These are phyloP conservation scores for Candida insectorum DNA, from an alignment of 805 yeast genomes.

Conservation along the genomic window DNA sequence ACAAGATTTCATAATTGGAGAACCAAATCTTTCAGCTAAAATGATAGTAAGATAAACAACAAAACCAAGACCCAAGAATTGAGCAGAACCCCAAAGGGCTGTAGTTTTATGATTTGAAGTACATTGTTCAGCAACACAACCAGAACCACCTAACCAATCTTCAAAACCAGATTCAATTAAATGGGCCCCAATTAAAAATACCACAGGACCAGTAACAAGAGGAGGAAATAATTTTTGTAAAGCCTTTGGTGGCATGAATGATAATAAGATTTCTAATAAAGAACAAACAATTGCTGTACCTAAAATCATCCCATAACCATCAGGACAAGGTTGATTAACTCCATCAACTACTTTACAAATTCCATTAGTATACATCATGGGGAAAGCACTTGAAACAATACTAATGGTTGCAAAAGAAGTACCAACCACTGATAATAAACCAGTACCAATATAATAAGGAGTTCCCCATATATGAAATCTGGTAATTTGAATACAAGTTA, in stretches of 20 bases:
- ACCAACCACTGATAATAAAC: conserved; percentile 85
- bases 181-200: conserved; percentile 72
- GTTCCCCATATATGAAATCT: conserved; percentile 75
- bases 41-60: conserved; percentile 72
- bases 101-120: conserved; percentile 27
- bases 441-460: conserved; percentile 80
- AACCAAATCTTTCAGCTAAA: conserved; percentile 79
- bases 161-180: conserved; percentile 70
- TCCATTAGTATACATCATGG: conserved; percentile 66
- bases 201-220: conserved; percentile 91
- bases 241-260: conserved; percentile 72
- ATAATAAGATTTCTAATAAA: conserved; percentile 64
- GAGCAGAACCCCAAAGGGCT: conserved; percentile 80
- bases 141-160: conserved; percentile 88
- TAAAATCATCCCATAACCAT: conserved; percentile 83
- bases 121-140: conserved; percentile 46
- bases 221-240: conserved; percentile 82
- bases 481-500: conserved; percentile 63
- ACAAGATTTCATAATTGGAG: conserved; percentile 93
- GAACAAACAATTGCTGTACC: conserved; percentile 82
- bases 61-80: conserved; percentile 85
- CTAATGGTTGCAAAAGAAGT: conserved; percentile 87
- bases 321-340: conserved; percentile 71
- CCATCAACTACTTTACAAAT: conserved; percentile 61
- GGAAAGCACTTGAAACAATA: conserved; percentile 70